Percentiles rank a stretch among this genome's conserved stretches.
Evolutionary conservation across 2,329 filamentous ascomycete species (phyloP).

Genomic region (Aschersonia sp.): DNA sequence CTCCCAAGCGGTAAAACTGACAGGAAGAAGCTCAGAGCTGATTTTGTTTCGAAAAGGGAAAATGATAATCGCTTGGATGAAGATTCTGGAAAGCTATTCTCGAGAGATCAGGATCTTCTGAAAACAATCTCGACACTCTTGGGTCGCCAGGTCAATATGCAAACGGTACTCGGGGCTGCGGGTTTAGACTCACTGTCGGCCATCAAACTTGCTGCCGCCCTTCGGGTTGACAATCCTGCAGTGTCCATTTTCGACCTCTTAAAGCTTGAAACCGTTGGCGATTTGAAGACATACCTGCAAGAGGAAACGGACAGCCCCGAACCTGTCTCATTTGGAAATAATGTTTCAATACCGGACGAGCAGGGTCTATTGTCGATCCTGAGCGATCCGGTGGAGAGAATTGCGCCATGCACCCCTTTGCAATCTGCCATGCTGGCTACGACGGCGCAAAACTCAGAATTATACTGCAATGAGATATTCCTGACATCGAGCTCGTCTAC

Average conservation of each 20-base stretch:
- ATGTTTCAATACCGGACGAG: background rate
- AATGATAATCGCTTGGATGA: conserved; percentile 1
- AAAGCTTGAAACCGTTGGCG: conserved; percentile 28
- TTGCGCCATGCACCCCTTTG: conserved; percentile 50
- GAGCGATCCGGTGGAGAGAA: background rate
- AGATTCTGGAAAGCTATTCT: conserved; percentile 5
- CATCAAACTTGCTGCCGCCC: conserved; percentile 40
- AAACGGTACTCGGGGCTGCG: conserved; percentile 30
- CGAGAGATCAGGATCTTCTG: conserved; percentile 18
- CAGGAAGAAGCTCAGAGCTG: conserved; percentile 43
- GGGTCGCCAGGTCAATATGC: conserved; percentile 16
- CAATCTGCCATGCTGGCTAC: conserved; percentile 73
- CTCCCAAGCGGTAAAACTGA: conserved; percentile 77
- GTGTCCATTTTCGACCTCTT: conserved; percentile 49
- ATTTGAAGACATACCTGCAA: conserved; percentile 8
- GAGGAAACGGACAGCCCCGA: background rate
- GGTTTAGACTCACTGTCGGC: conserved; percentile 49
- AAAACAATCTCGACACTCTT: conserved; percentile 26
- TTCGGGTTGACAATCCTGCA: conserved; percentile 41
- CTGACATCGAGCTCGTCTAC: conserved; percentile 34
- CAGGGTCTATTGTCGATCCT: background rate
- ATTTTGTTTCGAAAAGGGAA: conserved; percentile 21
- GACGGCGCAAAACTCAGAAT: conserved; percentile 39
- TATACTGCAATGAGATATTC: conserved; percentile 70
- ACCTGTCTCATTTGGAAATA: background rate